Evolutionary conservation across 2,329 filamentous ascomycete species (phyloP).

Genomic region (Cercospora sp.): DNA sequence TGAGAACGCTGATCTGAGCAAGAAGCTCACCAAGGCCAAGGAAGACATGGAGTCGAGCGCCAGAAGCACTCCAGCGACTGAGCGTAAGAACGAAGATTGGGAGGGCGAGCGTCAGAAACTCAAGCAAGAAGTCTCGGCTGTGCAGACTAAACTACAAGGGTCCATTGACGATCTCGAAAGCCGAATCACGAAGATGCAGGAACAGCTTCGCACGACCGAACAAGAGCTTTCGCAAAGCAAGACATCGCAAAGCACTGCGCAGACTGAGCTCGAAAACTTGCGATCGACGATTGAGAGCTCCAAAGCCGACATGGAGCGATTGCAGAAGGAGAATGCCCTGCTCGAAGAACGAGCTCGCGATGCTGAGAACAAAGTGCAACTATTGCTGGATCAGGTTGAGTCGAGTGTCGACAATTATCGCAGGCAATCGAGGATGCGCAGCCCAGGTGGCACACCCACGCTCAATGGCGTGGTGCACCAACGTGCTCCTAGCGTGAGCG

Average conservation of each 20-base stretch:
- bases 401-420: slow-evolving; percentile 92
- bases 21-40: slow-evolving; percentile 61
- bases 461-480: slow-evolving; percentile 42
- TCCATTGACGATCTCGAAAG: slow-evolving; percentile 69
- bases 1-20: slow-evolving; percentile 78
- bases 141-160: slow-evolving; percentile 68
- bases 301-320: slow-evolving; percentile 71
- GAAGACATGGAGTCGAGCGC: slow-evolving; percentile 29
- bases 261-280: slow-evolving; percentile 56
- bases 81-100: slow-evolving; percentile 61
- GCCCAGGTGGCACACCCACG: slow-evolving; percentile 29
- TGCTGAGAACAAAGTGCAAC: slow-evolving; percentile 88
- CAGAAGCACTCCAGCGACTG: slow-evolving; percentile 40
- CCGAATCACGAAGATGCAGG: slow-evolving; percentile 66
- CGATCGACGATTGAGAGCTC: slow-evolving; percentile 45
- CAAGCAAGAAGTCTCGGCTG: slow-evolving; percentile 64
- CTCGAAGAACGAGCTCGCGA: slow-evolving; percentile 84
- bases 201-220: slow-evolving; percentile 66
- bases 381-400: slow-evolving; percentile 92
- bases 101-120: slow-evolving; percentile 70
- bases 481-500: slow-evolving; percentile 50
- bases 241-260: slow-evolving; percentile 46
- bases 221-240: slow-evolving; percentile 69
- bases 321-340: slow-evolving; percentile 77
- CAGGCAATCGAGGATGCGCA: slow-evolving; percentile 61